Base-by-base conservation (phyloP, 208 protist species). In the Leishmania tarentolae region DNA sequence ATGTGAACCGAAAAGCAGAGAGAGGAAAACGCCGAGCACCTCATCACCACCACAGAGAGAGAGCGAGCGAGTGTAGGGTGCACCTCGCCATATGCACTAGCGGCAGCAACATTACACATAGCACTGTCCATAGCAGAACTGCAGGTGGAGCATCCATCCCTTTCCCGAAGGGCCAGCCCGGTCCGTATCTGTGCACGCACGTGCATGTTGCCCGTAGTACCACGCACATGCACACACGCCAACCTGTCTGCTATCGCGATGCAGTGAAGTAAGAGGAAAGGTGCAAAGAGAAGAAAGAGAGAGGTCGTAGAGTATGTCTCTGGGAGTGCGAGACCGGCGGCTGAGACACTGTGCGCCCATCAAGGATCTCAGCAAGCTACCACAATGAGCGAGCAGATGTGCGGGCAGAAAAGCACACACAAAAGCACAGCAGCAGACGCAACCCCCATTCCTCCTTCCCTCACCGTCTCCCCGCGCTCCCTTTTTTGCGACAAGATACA, bases 371-470 rank as follows among this genome's bases (percentile, higher is more conserved):
- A 37, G 15, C 28, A 61, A n/a, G 46, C 42, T 24, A 24, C 72
- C n/a, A n/a, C 47, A n/a, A 63, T n/a, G 73, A 21, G 28, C 9
- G 4, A 8, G 61, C 44, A 75, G 50, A 59, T 24, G 50, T 31
- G 82, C n/a, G 50, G n/a, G 28, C 31, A 68, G n/a, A n/a, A n/a
- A n/a, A 35, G 73, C 73, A 77, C 1, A 31, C n/a, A 61, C 11
- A 66, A 37, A 24, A 35, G 37, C 19, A 35, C 73, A 52, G 1
- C 63, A 19, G 28, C 56, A 63, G 46, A 71, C 28, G 9, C 19
- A 0, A 70, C 8, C 19, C 66, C n/a, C 42, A 8, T 19, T 24
- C 11, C 69, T 28, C 9, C 19, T 17, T 11, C 50, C 52, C 17
- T 44, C 73, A 28, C 47, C 47, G 0, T 73, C 40, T 40, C 28